phyloP scores from a whole-genome alignment of 352 stramenopile genomes.

The Phytophthora litchii region DNA sequence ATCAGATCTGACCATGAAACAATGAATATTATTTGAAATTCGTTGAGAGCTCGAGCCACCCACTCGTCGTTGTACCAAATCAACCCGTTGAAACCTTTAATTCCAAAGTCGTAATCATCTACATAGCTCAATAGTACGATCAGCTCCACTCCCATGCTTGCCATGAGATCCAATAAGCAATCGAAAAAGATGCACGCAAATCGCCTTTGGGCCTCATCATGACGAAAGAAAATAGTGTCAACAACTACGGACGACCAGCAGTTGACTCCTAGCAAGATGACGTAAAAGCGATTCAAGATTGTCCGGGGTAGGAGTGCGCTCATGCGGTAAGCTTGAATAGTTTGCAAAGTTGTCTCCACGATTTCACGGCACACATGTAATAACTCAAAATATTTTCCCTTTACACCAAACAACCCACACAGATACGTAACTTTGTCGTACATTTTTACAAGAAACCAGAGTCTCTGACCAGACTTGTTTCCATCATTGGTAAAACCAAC shows the following conservation, averaged over 20 bases:
- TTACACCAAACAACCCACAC: neutral
- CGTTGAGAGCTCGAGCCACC: slow-evolving; percentile 22
- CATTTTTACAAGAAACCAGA: neutral
- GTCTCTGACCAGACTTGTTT: neutral
- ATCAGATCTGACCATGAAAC: slow-evolving; percentile 27
- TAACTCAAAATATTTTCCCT: neutral
- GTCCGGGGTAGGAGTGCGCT: slow-evolving; percentile 16
- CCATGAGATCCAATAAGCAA: slow-evolving; percentile 25
- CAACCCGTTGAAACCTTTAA: slow-evolving; percentile 11
- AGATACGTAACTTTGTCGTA: neutral
- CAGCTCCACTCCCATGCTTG: slow-evolving; percentile 12
- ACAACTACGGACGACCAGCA: slow-evolving; percentile 23
- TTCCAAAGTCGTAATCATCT: neutral
- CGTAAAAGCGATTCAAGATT: slow-evolving; percentile 34
- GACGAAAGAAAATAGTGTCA: neutral
- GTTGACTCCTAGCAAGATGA: slow-evolving; percentile 26
- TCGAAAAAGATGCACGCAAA: slow-evolving; percentile 24
- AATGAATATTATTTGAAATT: slow-evolving; percentile 32
- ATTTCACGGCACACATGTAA: slow-evolving; percentile 5
- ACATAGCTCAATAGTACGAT: slow-evolving; percentile 17
- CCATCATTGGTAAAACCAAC: neutral
- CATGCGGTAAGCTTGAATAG: slow-evolving; percentile 26
- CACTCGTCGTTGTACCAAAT: slow-evolving; percentile 29
- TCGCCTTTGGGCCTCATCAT: slow-evolving; percentile 4
- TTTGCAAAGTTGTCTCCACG: slow-evolving; percentile 22